Evolutionary conservation across 176 grass and related monocot genomes (phyloP).

Genomic region (Thalia dealbata): DNA sequence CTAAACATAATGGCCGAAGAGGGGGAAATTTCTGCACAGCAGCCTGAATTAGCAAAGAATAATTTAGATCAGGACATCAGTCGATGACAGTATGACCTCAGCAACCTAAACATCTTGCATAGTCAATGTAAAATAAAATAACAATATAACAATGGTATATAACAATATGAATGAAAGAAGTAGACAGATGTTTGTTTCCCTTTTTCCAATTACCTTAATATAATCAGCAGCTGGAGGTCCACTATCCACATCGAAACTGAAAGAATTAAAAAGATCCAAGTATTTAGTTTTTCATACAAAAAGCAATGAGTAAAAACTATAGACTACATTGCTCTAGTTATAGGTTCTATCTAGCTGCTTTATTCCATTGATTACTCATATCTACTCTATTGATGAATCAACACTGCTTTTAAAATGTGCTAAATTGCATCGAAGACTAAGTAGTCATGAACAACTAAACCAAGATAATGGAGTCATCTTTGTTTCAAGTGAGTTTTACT

Average conservation of each 20-base stretch:
- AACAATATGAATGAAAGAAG: neutral
- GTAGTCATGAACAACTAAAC: neutral
- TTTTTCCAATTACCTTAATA: constrained; percentile 60
- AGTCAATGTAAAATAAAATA: neutral
- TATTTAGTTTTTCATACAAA: neutral
- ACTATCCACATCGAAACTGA: constrained; percentile 91
- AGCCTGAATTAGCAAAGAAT: constrained; percentile 35
- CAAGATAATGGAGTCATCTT: neutral
- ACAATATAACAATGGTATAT: neutral
- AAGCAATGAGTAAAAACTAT: neutral
- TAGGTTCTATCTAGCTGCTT: no score
- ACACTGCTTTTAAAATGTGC: neutral
- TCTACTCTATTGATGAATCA: no score
- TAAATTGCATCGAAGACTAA: neutral
- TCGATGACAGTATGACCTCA: neutral
- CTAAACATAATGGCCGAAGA: constrained; percentile 78
- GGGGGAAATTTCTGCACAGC: constrained; percentile 77
- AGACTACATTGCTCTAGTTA: no score
- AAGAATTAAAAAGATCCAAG: constrained; percentile 21
- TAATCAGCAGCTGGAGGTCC: constrained; percentile 83
- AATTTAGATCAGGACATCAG: neutral
- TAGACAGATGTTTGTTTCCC: neutral
- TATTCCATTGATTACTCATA: no score
- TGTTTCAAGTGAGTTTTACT: neutral
- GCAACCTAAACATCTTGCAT: neutral